A percentile compares a stretch with the other conserved stretches of the same genome.
These are phyloP conservation scores for Cyberlindnera galapagoensis DNA, from an alignment of 805 yeast species.

Conservation along the genomic window DNA sequence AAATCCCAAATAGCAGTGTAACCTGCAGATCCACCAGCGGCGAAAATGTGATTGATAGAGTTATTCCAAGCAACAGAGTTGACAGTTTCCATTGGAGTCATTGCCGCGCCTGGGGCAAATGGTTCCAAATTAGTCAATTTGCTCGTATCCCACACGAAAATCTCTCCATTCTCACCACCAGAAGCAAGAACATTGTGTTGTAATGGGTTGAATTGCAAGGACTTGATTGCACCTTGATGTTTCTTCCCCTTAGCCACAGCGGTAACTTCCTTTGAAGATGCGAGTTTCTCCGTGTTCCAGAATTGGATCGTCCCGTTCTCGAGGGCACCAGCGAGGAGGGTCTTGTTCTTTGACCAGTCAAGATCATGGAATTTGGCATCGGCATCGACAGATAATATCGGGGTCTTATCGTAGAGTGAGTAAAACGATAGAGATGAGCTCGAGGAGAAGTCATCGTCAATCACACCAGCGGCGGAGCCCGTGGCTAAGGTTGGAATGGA, in stretches of 20 bases:
- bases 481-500: slow-evolving; percentile 71
- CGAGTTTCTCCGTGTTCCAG: slow-evolving; percentile 58
- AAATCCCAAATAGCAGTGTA: slow-evolving; percentile 93
- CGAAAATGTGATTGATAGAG: slow-evolving; percentile 76
- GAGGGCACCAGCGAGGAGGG: slow-evolving; percentile 80
- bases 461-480: slow-evolving; percentile 95
- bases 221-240: slow-evolving; percentile 65
- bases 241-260: slow-evolving; percentile 46
- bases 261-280: slow-evolving; percentile 38
- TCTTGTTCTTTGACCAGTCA: slow-evolving; percentile 69
- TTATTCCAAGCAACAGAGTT: slow-evolving; percentile 86
- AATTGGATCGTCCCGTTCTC: slow-evolving; percentile 77
- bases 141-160: slow-evolving; percentile 83
- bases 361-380: slow-evolving; percentile 69
- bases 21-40: slow-evolving; percentile 81
- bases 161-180: slow-evolving; percentile 86
- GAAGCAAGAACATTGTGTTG: slow-evolving; percentile 71
- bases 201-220: slow-evolving; percentile 70
- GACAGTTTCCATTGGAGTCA: slow-evolving; percentile 77
- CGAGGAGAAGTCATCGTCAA: slow-evolving; percentile 81
- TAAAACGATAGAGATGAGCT: slow-evolving; percentile 74
- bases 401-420: slow-evolving; percentile 42
- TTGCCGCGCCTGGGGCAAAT: slow-evolving; percentile 66
- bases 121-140: slow-evolving; percentile 45
- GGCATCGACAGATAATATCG: slow-evolving; percentile 39